Evolutionary conservation across 2,329 filamentous ascomycete species (phyloP).

Genomic region (Alternaria metachromatica): DNA sequence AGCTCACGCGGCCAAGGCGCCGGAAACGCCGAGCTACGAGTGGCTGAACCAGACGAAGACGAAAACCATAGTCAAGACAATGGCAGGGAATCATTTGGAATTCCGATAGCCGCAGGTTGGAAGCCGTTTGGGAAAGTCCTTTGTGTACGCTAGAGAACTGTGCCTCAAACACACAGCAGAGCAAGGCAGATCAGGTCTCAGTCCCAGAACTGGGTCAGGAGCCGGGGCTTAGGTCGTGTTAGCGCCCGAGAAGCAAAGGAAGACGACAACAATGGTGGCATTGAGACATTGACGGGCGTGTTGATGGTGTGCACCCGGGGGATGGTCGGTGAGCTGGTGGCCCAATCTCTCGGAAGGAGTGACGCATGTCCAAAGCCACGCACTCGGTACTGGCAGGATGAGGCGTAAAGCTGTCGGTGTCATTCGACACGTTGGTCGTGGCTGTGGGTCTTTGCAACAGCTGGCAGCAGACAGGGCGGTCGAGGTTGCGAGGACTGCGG

Average conservation of each 20-base stretch:
- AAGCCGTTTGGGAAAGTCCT: background rate
- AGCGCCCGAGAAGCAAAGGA: background rate
- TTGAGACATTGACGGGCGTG: constrained; percentile 6
- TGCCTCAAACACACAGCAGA: background rate
- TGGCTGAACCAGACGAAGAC: background rate
- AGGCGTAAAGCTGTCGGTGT: constrained; percentile 10
- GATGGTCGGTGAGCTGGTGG: constrained; percentile 10
- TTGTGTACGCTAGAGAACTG: background rate
- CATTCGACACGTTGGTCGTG: constrained; percentile 10
- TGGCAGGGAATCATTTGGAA: background rate
- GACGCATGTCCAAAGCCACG: constrained; percentile 7
- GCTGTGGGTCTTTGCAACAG: constrained; percentile 15
- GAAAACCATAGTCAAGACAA: background rate
- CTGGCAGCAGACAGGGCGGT: constrained; percentile 17
- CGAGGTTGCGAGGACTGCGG: constrained; percentile 12
- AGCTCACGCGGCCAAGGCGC: constrained; percentile 9
- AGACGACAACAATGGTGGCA: background rate
- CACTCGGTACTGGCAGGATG: constrained; percentile 6
- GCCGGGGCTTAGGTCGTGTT: background rate
- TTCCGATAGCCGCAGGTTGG: background rate
- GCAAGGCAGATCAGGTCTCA: background rate
- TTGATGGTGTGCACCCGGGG: constrained; percentile 9
- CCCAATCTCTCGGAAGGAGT: constrained; percentile 12
- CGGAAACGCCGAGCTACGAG: constrained; percentile 2
- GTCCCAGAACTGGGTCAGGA: background rate